These are phyloP conservation scores for Phyllosticta ampelicida DNA, from an alignment of 2,329 filamentous ascomycete species.

Conservation along the genomic window DNA sequence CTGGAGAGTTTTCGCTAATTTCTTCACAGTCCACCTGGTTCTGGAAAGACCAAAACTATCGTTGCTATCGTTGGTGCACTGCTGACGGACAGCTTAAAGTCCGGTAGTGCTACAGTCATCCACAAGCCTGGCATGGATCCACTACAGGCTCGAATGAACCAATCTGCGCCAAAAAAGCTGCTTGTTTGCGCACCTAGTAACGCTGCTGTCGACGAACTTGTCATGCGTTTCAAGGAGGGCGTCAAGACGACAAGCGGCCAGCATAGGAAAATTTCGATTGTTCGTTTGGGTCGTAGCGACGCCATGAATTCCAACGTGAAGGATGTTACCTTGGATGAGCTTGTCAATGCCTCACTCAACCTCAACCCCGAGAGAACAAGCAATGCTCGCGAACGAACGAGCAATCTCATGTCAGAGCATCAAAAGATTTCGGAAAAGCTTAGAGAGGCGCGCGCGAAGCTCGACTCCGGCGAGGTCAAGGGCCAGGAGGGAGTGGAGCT, in stretches of 20 bases:
- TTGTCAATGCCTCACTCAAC: slow-evolving; percentile 64
- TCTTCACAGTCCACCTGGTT: slow-evolving; percentile 65
- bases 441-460: slow-evolving; percentile 55
- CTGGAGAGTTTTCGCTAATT: slow-evolving; percentile 17
- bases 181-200: slow-evolving; percentile 98
- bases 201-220: slow-evolving; percentile 90
- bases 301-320: slow-evolving; percentile 82
- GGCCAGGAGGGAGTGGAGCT: slow-evolving; percentile 54
- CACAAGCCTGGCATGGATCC: slow-evolving; percentile 26
- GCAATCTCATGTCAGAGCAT: slow-evolving; percentile 61
- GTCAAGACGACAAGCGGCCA: slow-evolving; percentile 67
- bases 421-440: slow-evolving; percentile 54
- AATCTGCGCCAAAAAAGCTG: slow-evolving; percentile 62
- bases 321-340: slow-evolving; percentile 86
- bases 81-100: slow-evolving; percentile 48
- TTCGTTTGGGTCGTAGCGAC: slow-evolving; percentile 83
- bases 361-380: slow-evolving; percentile 30
- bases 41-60: slow-evolving; percentile 97
- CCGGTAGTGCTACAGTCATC: slow-evolving; percentile 37
- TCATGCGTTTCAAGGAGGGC: slow-evolving; percentile 81
- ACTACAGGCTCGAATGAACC: slow-evolving; percentile 15
- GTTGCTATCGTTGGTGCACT: slow-evolving; percentile 89
- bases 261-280: slow-evolving; percentile 67
- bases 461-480: slow-evolving; percentile 51
- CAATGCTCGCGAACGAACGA: slow-evolving; percentile 40